phyloP scores from a whole-genome alignment of 1,284 basidiomycete genomes.

The Chondrostereum purpureum region DNA sequence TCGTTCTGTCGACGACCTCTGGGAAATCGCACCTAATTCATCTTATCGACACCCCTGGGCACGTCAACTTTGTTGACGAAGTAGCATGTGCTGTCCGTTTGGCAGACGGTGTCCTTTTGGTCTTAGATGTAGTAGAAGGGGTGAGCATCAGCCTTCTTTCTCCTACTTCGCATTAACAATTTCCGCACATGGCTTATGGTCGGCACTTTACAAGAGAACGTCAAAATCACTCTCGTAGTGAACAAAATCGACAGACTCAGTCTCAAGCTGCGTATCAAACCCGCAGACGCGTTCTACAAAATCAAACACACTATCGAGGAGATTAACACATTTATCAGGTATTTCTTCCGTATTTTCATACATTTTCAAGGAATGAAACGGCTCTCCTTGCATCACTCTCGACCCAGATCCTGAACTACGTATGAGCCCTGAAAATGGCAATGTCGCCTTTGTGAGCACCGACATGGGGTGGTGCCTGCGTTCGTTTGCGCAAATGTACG shows the following conservation, averaged over 20 bases:
- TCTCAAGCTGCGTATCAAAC: slow-evolving; percentile 92
- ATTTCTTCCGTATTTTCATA: slow-evolving; percentile 1
- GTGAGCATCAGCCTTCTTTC: slow-evolving; percentile 41
- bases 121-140: slow-evolving; percentile 95
- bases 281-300: slow-evolving; percentile 96
- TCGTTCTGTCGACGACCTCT: slow-evolving; percentile 80
- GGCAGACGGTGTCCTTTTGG: slow-evolving; percentile 90
- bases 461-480: slow-evolving; percentile 95
- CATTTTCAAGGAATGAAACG: slow-evolving; percentile 4
- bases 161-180: slow-evolving; percentile 10
- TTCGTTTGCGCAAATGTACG: slow-evolving; percentile 96
- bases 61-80: slow-evolving; percentile 97
- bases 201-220: slow-evolving; percentile 79
- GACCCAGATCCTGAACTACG: slow-evolving; percentile 84
- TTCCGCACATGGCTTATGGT: slow-evolving; percentile 66
- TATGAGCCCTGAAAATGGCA: slow-evolving; percentile 90
- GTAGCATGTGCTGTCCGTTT: slow-evolving; percentile 84
- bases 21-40: slow-evolving; percentile 95
- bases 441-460: slow-evolving; percentile 95
- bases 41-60: slow-evolving; percentile 95
- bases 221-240: slow-evolving; percentile 90
- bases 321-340: slow-evolving; percentile 94
- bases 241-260: slow-evolving; percentile 99
- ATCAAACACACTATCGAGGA: slow-evolving; percentile 99
- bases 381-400: slow-evolving; percentile 60